Evolutionary conservation across 2,329 filamentous ascomycete genomes (phyloP).

Genomic region (Dothistroma pini): DNA sequence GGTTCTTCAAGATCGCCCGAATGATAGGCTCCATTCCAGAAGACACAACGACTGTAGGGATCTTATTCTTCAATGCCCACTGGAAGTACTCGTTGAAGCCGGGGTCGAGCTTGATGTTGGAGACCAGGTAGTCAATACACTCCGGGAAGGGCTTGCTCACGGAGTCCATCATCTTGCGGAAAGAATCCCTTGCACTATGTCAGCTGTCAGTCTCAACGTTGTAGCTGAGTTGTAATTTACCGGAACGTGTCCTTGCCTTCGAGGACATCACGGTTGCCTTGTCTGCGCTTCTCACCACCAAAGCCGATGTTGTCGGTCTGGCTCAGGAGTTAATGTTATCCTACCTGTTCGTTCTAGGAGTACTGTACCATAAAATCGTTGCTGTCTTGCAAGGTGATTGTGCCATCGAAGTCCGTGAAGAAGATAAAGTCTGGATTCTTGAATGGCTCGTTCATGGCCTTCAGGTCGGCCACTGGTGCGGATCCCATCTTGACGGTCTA

Average conservation of each 20-base stretch:
- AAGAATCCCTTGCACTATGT: slow-evolving; percentile 58
- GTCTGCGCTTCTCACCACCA: slow-evolving; percentile 65
- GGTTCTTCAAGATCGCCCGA: slow-evolving; percentile 70
- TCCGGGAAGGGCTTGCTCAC: slow-evolving; percentile 74
- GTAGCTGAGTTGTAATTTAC: slow-evolving; percentile 30
- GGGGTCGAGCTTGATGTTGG: slow-evolving; percentile 85
- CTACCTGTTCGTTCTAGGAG: not conserved
- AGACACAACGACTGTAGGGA: slow-evolving; percentile 87
- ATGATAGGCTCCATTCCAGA: slow-evolving; percentile 94
- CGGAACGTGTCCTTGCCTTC: slow-evolving; percentile 68
- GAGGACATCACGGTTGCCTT: slow-evolving; percentile 75
- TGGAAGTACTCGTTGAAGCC: slow-evolving; percentile 82
- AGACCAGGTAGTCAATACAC: slow-evolving; percentile 72
- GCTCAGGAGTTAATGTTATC: slow-evolving; percentile 54
- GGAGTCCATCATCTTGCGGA: slow-evolving; percentile 88
- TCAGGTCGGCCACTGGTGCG: slow-evolving; percentile 34
- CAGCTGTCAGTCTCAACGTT: slow-evolving; percentile 4
- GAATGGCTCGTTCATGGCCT: slow-evolving; percentile 44
- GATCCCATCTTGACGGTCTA: slow-evolving; percentile 12
- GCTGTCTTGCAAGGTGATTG: slow-evolving; percentile 73
- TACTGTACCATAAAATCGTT: slow-evolving; percentile 60
- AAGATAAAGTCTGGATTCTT: slow-evolving; percentile 84
- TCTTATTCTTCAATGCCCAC: slow-evolving; percentile 76
- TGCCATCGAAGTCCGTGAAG: slow-evolving; percentile 99
- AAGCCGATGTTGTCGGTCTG: slow-evolving; percentile 92